Evolutionary conservation across 441 rosid species (phyloP).

Genomic region (Hura crepitans): DNA sequence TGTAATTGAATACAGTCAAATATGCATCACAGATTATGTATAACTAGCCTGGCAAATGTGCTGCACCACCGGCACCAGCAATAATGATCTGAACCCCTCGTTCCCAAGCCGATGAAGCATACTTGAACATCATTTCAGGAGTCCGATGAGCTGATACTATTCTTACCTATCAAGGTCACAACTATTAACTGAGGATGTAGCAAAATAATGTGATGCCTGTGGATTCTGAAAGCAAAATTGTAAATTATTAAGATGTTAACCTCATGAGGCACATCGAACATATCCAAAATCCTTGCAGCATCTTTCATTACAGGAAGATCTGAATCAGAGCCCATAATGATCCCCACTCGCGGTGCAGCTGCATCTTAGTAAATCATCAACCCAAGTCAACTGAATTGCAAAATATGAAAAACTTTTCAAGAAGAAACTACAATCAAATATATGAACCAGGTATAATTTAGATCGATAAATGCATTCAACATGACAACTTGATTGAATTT

Average conservation of each 20-base stretch:
- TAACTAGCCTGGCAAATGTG: conserved; percentile 82
- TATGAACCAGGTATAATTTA: not conserved
- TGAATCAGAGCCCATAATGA: conserved; percentile 95
- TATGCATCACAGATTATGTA: not conserved
- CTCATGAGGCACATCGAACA: conserved; percentile 75
- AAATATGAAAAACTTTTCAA: not conserved
- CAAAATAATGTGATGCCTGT: not conserved
- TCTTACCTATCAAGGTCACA: conserved; percentile 45
- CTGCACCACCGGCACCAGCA: conserved; percentile 99
- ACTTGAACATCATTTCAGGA: conserved; percentile 79
- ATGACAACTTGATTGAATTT: not conserved
- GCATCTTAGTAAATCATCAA: conserved; percentile 31
- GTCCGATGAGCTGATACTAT: conserved; percentile 92
- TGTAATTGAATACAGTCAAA: not conserved
- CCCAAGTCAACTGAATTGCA: conserved; percentile 3
- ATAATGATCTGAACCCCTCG: conserved; percentile 78
- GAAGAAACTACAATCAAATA: not conserved
- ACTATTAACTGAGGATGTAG: not conserved
- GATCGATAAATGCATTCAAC: not conserved
- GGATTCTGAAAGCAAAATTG: conserved; percentile 3
- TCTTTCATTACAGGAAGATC: conserved; percentile 98
- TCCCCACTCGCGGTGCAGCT: conserved; percentile 72
- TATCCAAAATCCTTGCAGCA: conserved; percentile 61
- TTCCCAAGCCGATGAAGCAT: conserved; percentile 64
- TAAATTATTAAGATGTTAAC: conserved; percentile 28